A percentile compares a stretch with the other conserved stretches of the same genome.
Evolutionary conservation across 768 basidiomycete genomes (phyloP).

Genomic region (Pleurotus platypus): DNA sequence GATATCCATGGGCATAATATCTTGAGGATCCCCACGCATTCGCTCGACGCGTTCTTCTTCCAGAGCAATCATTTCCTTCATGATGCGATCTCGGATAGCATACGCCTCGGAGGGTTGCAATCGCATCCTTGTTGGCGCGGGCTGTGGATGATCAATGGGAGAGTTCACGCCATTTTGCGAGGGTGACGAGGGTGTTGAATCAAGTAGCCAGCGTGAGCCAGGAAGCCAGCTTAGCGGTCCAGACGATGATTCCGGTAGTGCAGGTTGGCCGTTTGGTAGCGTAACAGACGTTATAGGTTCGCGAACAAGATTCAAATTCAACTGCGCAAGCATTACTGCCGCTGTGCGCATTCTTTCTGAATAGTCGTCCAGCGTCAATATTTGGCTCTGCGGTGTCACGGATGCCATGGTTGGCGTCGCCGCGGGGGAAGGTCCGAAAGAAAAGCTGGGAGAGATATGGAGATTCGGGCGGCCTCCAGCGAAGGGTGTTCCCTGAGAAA

Average conservation of each 20-base stretch:
- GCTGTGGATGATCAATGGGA: conserved; percentile 4
- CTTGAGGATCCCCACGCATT: conserved; percentile 72
- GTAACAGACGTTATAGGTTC: conserved; percentile 37
- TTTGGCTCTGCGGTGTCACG: not conserved
- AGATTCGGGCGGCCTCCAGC: conserved; percentile 7
- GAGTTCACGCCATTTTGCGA: conserved; percentile 10
- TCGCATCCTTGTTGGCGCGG: conserved; percentile 52
- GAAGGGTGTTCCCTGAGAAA: conserved; percentile 13
- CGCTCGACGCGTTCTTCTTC: conserved; percentile 96
- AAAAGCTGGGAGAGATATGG: conserved; percentile 4
- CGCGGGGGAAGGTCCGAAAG: conserved; percentile 11
- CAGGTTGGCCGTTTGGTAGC: conserved; percentile 5
- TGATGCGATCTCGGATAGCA: conserved; percentile 90
- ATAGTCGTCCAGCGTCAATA: conserved; percentile 91
- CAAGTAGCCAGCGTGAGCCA: conserved; percentile 50
- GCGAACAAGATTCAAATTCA: conserved; percentile 75
- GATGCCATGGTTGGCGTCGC: not conserved
- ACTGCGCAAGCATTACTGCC: conserved; percentile 96
- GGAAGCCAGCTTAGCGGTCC: conserved; percentile 48
- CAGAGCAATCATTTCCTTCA: conserved; percentile 96
- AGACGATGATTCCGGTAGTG: conserved; percentile 14
- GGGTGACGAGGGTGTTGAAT: conserved; percentile 15
- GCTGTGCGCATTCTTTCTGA: conserved; percentile 98
- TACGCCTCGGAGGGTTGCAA: conserved; percentile 82
- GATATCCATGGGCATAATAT: conserved; percentile 59